Percentiles rank a stretch among this genome's conserved stretches.
Evolutionary conservation across 2,329 filamentous ascomycete species (phyloP).

Genomic region (Penicillium sp.): DNA sequence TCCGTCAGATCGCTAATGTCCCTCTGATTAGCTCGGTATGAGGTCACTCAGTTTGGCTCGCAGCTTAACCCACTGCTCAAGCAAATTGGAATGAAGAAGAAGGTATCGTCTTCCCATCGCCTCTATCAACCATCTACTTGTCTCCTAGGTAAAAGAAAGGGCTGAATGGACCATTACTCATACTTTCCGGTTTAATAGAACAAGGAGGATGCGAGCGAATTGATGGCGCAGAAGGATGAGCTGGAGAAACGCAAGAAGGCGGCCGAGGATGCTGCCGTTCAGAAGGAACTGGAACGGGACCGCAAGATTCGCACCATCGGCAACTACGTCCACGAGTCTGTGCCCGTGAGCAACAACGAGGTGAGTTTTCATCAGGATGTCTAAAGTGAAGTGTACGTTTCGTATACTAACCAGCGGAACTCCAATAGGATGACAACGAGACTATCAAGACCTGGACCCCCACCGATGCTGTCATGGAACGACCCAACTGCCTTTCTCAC

Average conservation of each 20-base stretch:
- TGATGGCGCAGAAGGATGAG: conserved; percentile 76
- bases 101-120: conserved; percentile 54
- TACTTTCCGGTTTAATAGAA: conserved; percentile 52
- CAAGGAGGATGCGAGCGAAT: conserved; percentile 82
- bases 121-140: neutral
- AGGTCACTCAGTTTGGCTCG: conserved; percentile 75
- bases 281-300: conserved; percentile 75
- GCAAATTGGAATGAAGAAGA: conserved; percentile 88
- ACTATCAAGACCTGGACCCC: conserved; percentile 79
- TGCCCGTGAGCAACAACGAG: conserved; percentile 82
- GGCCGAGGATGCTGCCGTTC: conserved; percentile 71
- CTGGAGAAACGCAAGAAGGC: conserved; percentile 82
- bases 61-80: conserved; percentile 90
- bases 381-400: neutral
- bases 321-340: conserved; percentile 88
- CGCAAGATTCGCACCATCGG: conserved; percentile 82
- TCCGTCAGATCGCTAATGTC: neutral
- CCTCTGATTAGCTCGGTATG: conserved; percentile 65
- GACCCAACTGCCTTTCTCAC: conserved; percentile 80
- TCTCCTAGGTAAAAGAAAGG: neutral
- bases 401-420: neutral
- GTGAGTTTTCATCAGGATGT: conserved; percentile 41
- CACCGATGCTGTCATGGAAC: conserved; percentile 72
- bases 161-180: conserved; percentile 12
- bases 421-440: conserved; percentile 72